Evolutionary conservation across 129 eudicot species (phyloP).

Genomic region (Arctium minus): DNA sequence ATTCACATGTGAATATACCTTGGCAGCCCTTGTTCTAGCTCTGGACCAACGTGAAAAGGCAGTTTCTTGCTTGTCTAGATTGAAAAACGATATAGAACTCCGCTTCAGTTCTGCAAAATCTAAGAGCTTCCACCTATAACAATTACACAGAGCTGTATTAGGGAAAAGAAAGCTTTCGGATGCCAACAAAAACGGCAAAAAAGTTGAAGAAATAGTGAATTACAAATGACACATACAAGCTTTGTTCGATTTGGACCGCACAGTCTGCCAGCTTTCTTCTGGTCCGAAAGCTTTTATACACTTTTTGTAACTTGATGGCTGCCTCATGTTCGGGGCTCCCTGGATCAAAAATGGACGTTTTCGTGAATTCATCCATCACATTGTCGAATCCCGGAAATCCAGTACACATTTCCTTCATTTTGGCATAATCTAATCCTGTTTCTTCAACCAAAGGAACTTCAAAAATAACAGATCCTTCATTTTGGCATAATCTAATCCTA

Average conservation of each 20-base stretch:
- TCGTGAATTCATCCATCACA: conserved; percentile 28
- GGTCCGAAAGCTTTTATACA: conserved; percentile 93
- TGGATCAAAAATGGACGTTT: conserved; percentile 37
- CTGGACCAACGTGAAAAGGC: conserved; percentile 96
- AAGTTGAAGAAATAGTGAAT: not conserved
- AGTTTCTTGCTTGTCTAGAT: conserved; percentile 84
- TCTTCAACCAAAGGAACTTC: conserved; percentile 28
- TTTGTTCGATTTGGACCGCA: conserved; percentile 91
- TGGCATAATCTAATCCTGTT: conserved; percentile 31
- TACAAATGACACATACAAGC: conserved; percentile 51
- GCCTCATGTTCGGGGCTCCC: conserved; percentile 82
- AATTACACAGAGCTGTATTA: conserved; percentile 5
- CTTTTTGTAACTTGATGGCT: conserved; percentile 92
- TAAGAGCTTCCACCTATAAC: conserved; percentile 77
- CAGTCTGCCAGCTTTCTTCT: conserved; percentile 96
- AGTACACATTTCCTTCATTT: conserved; percentile 35
- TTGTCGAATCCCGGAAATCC: conserved; percentile 42
- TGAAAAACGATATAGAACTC: conserved; percentile 94
- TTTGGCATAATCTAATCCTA: conserved; percentile 22
- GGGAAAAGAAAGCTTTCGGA: not conserved
- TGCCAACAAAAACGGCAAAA: not conserved
- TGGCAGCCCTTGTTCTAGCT: conserved; percentile 97
- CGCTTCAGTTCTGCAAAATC: conserved; percentile 89
- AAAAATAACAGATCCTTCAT: conserved; percentile 45
- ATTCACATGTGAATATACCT: conserved; percentile 35